These are phyloP conservation scores for Panicum miliaceum DNA, from an alignment of 176 grass and related monocot genomes.

Conservation along the genomic window DNA sequence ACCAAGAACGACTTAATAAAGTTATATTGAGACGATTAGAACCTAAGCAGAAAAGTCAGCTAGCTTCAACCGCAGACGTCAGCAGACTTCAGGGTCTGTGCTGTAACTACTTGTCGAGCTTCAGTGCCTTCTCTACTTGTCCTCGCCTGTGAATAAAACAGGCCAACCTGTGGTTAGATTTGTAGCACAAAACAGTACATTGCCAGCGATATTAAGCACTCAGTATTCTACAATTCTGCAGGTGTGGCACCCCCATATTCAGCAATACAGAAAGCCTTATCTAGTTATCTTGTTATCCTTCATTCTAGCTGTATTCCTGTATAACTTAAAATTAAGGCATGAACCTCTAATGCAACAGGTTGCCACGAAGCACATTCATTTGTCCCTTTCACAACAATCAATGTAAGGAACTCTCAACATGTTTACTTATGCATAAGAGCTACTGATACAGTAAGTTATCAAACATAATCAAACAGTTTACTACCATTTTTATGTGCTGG, in stretches of 20 bases:
- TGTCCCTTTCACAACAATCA: background rate
- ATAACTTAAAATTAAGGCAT: background rate
- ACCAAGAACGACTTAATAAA: background rate
- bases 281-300: background rate
- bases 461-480: too few relatives aligned
- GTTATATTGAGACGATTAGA: too few relatives aligned
- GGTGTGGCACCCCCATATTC: background rate
- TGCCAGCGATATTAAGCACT: background rate
- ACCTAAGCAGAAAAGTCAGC: background rate
- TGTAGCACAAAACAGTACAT: background rate
- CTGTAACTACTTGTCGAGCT: slow-evolving; percentile 14
- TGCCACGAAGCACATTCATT: background rate
- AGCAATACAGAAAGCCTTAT: background rate
- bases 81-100: background rate
- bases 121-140: background rate
- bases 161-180: background rate
- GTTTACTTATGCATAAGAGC: background rate
- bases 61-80: background rate
- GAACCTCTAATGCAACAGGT: background rate
- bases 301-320: background rate
- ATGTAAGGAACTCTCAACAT: background rate
- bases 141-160: background rate
- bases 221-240: background rate
- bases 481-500: background rate
- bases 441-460: background rate